Evolutionary conservation across 2,329 filamentous ascomycete species (phyloP).

Genomic region (Neonectria punicea): DNA sequence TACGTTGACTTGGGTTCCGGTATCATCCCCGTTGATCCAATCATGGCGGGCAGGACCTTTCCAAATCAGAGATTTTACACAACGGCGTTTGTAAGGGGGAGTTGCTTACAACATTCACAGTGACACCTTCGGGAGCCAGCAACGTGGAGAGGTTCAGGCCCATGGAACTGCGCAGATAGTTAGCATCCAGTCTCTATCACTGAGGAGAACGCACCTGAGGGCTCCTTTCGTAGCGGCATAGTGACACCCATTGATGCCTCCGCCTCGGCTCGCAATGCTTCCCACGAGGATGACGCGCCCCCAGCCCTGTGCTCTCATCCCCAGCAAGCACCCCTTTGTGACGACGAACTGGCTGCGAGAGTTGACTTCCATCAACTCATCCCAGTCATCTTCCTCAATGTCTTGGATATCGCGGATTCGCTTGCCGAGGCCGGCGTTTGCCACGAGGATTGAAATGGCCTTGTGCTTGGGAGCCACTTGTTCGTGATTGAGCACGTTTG

Average conservation of each 20-base stretch:
- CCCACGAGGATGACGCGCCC: constrained; percentile 47
- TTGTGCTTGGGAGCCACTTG: constrained; percentile 25
- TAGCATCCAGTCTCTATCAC: constrained; percentile 9
- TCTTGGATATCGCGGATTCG: constrained; percentile 48
- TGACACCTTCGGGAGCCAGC: constrained; percentile 46
- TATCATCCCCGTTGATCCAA: constrained; percentile 50
- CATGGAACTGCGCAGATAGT: constrained; percentile 44
- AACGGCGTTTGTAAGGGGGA: background rate
- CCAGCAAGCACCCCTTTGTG: constrained; percentile 45
- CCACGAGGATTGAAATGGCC: constrained; percentile 12
- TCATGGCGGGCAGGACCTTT: constrained; percentile 50
- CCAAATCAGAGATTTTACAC: background rate
- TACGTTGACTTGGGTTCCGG: constrained; percentile 46
- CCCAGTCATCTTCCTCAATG: constrained; percentile 50
- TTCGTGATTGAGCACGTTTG: constrained; percentile 8
- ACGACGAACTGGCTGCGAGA: constrained; percentile 49
- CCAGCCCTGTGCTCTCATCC: constrained; percentile 47
- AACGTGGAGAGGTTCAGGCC: constrained; percentile 48
- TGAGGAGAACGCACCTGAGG: constrained; percentile 26
- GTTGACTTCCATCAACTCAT: constrained; percentile 50
- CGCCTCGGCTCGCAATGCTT: constrained; percentile 48
- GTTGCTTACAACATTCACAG: constrained; percentile 48
- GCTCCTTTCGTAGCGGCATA: constrained; percentile 50
- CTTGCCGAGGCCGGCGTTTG: constrained; percentile 40
- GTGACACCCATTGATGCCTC: constrained; percentile 49